Conservation (phyloP, 2,329 filamentous ascomycete species). For the Xylariomycetidae sp. region DNA sequence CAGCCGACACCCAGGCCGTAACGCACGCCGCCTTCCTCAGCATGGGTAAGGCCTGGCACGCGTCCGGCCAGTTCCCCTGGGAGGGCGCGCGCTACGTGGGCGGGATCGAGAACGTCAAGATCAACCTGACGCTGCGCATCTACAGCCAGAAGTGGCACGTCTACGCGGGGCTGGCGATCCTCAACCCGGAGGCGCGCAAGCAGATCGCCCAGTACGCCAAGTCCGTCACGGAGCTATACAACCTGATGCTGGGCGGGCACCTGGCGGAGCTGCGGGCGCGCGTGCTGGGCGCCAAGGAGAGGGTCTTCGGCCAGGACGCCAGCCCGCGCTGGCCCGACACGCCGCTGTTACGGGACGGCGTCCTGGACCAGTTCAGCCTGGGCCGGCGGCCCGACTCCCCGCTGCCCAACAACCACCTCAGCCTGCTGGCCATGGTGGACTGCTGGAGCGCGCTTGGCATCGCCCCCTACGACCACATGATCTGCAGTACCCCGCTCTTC, state of each 20-base stretch:
- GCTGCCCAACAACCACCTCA: conserved; percentile 92
- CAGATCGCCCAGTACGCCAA: conserved; percentile 94
- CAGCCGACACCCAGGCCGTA: conserved; percentile 95
- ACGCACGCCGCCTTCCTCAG: conserved; percentile 95
- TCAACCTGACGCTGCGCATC: conserved; percentile 95
- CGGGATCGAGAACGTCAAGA: conserved; percentile 98
- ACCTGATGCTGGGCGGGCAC: conserved; percentile 89
- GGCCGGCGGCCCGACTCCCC: conserved; percentile 49
- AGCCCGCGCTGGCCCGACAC: conserved; percentile 53
- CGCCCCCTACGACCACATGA: conserved; percentile 98
- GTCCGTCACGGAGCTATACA: conserved; percentile 90
- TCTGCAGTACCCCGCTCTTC: conserved; percentile 96
- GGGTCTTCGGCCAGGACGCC: conserved; percentile 72
- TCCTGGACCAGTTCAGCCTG: conserved; percentile 87
- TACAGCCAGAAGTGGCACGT: conserved; percentile 99
- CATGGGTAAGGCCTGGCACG: conserved; percentile 98
- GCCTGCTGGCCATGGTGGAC: conserved; percentile 92
- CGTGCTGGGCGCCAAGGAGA: conserved; percentile 60
- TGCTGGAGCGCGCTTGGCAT: conserved; percentile 95
- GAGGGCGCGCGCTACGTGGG: conserved; percentile 92
- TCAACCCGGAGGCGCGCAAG: conserved; percentile 86
- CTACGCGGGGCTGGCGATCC: conserved; percentile 92
- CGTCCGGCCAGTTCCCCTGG: conserved; percentile 94
- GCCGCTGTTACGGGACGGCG: conserved; percentile 72
- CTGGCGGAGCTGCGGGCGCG: conserved; percentile 67